These are phyloP conservation scores for Aureococcus anophagefferens DNA, from an alignment of 108 stramenopile genomes.

Conservation along the genomic window DNA sequence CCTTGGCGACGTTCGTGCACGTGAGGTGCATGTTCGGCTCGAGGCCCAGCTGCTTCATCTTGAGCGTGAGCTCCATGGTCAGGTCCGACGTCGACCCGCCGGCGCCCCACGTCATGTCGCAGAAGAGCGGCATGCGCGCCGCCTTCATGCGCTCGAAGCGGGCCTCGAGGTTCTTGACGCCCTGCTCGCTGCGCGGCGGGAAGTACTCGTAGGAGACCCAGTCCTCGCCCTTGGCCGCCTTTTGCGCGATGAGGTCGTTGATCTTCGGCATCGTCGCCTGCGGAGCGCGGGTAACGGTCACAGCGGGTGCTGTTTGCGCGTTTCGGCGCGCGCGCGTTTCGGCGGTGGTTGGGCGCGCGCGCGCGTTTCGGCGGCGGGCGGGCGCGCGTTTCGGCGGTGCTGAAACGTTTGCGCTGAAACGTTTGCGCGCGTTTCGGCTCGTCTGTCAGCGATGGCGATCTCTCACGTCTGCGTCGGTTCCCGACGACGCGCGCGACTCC, in stretches of 20 bases:
- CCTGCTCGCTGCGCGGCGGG: conserved; percentile 90
- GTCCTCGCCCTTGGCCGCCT: conserved; percentile 29
- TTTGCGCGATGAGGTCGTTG: conserved; percentile 13
- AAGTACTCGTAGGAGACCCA: conserved; percentile 92
- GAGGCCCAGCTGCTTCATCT: conserved; percentile 71
- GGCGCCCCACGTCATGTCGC: conserved; percentile 99
- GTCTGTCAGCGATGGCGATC: too few species aligned
- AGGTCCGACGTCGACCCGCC: conserved; percentile 96
- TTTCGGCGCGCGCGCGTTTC: too few species aligned
- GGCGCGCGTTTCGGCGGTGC: too few species aligned
- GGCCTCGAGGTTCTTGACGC: conserved; percentile 83
- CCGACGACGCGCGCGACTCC: too few species aligned
- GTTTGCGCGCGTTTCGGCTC: too few species aligned
- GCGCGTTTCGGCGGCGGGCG: too few species aligned
- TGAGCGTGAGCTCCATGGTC: conserved; percentile 73
- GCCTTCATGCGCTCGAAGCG: conserved; percentile 83
- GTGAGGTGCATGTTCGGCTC: conserved; percentile 97
- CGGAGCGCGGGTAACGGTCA: too few species aligned
- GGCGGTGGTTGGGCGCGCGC: too few species aligned
- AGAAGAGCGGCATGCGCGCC: conserved; percentile 73
- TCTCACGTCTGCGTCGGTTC: too few species aligned
- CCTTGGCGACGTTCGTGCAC: conserved; percentile 96
- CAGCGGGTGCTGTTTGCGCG: too few species aligned
- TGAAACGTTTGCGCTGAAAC: too few species aligned
- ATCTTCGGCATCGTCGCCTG: conserved; percentile 6